Percentiles rank a stretch among this genome's conserved stretches.
phyloP scores from a whole-genome alignment of 2,329 filamentous ascomycete species.

The Exserohilum rostratum region DNA sequence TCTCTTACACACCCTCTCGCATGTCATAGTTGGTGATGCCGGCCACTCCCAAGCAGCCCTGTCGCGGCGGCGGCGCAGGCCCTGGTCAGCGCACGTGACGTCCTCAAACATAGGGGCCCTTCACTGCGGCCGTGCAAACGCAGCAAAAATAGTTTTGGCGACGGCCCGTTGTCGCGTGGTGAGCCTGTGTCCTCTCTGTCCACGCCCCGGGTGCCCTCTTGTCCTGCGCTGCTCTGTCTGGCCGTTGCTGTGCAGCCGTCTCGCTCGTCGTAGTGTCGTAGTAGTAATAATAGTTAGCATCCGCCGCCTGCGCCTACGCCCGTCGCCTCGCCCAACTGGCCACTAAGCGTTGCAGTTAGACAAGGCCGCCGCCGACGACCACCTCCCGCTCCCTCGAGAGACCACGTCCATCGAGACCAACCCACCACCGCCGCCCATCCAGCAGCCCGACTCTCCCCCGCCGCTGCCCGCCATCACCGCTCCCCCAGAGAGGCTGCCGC shows the following conservation, averaged over 20 bases:
- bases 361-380: slow-evolving; percentile 26
- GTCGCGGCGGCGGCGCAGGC: slow-evolving; percentile 1
- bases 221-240: slow-evolving; percentile 3
- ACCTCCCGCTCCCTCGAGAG: slow-evolving; percentile 32
- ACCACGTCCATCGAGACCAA: slow-evolving; percentile 25
- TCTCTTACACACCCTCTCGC: no score
- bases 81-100: slow-evolving; percentile 21
- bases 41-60: neutral
- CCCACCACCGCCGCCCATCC: slow-evolving; percentile 31
- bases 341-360: slow-evolving; percentile 37
- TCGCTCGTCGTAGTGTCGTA: no score
- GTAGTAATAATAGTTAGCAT: no score
- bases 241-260: neutral
- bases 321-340: slow-evolving; percentile 24
- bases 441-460: slow-evolving; percentile 17
- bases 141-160: slow-evolving; percentile 16
- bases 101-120: neutral
- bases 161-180: neutral
- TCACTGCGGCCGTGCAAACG: slow-evolving; percentile 19
- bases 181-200: neutral
- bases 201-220: no score
- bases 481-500: slow-evolving; percentile 21
- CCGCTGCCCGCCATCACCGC: slow-evolving; percentile 19
- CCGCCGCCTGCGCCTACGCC: slow-evolving; percentile 15
- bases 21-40: no score